These are phyloP conservation scores for Yarrowia alimentaria DNA, from an alignment of 805 yeast species.

Conservation along the genomic window DNA sequence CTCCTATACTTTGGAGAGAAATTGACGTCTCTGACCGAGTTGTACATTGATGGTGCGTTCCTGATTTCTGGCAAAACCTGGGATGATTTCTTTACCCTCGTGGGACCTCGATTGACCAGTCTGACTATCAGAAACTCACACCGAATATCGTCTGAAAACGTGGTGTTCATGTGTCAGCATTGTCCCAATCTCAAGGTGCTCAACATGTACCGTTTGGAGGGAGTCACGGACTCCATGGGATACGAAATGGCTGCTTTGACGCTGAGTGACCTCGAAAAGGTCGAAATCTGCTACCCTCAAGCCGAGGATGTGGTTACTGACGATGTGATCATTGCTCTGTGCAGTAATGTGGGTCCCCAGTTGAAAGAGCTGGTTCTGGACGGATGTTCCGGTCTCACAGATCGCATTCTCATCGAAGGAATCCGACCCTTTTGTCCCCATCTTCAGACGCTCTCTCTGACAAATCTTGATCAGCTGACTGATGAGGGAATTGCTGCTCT, in stretches of 20 bases:
- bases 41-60: conserved; percentile 87
- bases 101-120: conserved; percentile 53
- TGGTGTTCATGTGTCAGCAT: conserved; percentile 59
- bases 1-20: conserved; percentile 61
- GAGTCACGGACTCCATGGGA: conserved; percentile 54
- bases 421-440: conserved; percentile 54
- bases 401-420: conserved; percentile 49
- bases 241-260: conserved; percentile 65
- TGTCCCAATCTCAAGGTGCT: conserved; percentile 57
- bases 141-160: conserved; percentile 66
- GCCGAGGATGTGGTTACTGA: conserved; percentile 64
- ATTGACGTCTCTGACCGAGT: conserved; percentile 51
- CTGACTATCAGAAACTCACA: conserved; percentile 80
- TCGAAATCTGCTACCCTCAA: conserved; percentile 57
- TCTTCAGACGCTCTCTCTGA: conserved; percentile 63
- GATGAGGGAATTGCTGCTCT: conserved; percentile 62
- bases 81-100: conserved; percentile 65
- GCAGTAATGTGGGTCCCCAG: conserved; percentile 53
- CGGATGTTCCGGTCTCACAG: conserved; percentile 74
- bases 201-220: conserved; percentile 68
- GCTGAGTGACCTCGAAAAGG: conserved; percentile 51
- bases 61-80: conserved; percentile 73
- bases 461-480: conserved; percentile 60
- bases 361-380: conserved; percentile 60
- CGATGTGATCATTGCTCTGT: conserved; percentile 58